phyloP scores from a whole-genome alignment of 2,329 filamentous ascomycete genomes.

The Nectriaceae sp. region DNA sequence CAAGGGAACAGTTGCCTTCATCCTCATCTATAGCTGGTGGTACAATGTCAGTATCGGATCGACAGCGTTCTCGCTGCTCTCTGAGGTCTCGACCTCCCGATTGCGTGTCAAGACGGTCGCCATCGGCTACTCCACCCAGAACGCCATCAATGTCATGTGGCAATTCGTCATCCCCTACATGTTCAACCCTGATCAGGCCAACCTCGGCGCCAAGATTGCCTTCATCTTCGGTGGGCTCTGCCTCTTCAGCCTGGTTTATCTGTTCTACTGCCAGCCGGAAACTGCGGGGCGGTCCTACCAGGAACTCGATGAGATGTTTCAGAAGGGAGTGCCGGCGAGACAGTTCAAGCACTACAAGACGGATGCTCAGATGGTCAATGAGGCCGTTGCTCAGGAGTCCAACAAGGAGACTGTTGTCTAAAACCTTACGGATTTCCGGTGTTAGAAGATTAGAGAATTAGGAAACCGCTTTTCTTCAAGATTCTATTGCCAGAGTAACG shows the following conservation, averaged over 20 bases:
- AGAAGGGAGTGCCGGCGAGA: slow-evolving; percentile 5
- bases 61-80: slow-evolving; percentile 11
- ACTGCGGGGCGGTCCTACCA: slow-evolving; percentile 21
- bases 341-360: not conserved
- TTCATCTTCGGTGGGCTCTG: slow-evolving; percentile 18
- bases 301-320: slow-evolving; percentile 20
- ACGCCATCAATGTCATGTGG: slow-evolving; percentile 18
- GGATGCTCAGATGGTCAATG: not conserved
- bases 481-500: not conserved
- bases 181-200: slow-evolving; percentile 17
- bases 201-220: slow-evolving; percentile 15
- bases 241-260: slow-evolving; percentile 9
- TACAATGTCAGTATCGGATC: slow-evolving; percentile 15
- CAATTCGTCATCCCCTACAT: slow-evolving; percentile 17
- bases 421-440: not conserved
- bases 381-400: not conserved
- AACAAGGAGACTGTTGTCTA: not conserved
- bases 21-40: slow-evolving; percentile 16
- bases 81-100: slow-evolving; percentile 15
- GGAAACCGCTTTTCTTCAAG: not conserved
- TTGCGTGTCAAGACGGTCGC: slow-evolving; percentile 18
- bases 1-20: slow-evolving; percentile 7
- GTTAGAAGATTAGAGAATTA: not conserved
- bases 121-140: slow-evolving; percentile 13
- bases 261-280: slow-evolving; percentile 20